Percentiles rank a stretch among this genome's conserved stretches.
These are phyloP conservation scores for Cytospora piceicola DNA, from an alignment of 2,329 filamentous ascomycete species.

Conservation along the genomic window DNA sequence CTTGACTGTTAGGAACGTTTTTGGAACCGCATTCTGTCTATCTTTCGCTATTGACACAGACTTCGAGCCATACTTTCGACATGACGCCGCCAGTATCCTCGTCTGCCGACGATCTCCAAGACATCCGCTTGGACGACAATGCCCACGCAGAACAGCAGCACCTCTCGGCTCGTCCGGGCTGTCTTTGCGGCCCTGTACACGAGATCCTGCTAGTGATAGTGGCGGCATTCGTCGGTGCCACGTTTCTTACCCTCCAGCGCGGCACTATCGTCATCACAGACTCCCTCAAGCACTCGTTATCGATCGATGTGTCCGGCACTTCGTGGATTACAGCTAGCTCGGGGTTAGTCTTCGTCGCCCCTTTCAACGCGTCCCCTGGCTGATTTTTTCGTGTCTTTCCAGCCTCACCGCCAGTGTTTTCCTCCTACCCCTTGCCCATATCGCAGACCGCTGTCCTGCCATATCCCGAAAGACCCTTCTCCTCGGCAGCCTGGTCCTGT, in stretches of 20 bases:
- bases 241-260: constrained; percentile 10
- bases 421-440: constrained; percentile 10
- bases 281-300: constrained; percentile 15
- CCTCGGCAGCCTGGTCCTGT: constrained; percentile 36
- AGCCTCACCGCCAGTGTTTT: constrained; percentile 16
- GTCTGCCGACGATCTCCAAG: constrained; percentile 3
- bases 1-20: not conserved
- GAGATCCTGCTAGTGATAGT: constrained; percentile 12
- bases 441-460: constrained; percentile 4
- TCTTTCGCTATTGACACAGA: not conserved
- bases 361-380: too few species aligned
- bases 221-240: constrained; percentile 11
- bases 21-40: constrained; percentile 6
- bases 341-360: not conserved
- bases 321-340: constrained; percentile 16
- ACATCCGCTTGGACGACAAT: constrained; percentile 14
- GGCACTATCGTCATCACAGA: constrained; percentile 16
- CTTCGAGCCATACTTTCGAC: constrained; percentile 5
- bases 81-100: not conserved
- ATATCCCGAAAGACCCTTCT: constrained; percentile 38
- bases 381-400: not conserved
- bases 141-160: not conserved
- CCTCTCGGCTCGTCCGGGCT: not conserved
- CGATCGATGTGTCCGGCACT: constrained; percentile 1
- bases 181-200: constrained; percentile 8